These are phyloP conservation scores for Neurospora terricola DNA, from an alignment of 495 filamentous ascomycete species.

Conservation along the genomic window DNA sequence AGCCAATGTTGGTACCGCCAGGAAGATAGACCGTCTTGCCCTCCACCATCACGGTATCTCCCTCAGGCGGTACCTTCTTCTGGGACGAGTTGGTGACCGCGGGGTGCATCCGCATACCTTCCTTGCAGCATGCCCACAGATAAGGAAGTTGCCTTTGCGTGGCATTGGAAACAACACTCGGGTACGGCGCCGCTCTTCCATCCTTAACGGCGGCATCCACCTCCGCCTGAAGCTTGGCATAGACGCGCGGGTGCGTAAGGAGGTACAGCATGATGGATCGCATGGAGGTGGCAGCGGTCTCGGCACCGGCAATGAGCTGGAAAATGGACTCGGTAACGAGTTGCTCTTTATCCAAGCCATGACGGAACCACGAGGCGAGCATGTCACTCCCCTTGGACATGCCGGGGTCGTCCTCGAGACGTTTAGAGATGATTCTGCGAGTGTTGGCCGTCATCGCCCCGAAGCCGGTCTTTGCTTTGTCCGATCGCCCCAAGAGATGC, in stretches of 20 bases:
- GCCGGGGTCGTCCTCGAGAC: slow-evolving; percentile 18
- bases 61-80: slow-evolving; percentile 34
- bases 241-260: slow-evolving; percentile 34
- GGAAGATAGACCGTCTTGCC: slow-evolving; percentile 42
- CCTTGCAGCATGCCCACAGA: slow-evolving; percentile 39
- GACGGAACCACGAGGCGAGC: slow-evolving; percentile 32
- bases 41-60: slow-evolving; percentile 31
- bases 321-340: slow-evolving; percentile 28
- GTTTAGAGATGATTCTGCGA: slow-evolving; percentile 16
- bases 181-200: slow-evolving; percentile 6
- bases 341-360: slow-evolving; percentile 31
- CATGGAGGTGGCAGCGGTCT: slow-evolving; percentile 53
- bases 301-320: slow-evolving; percentile 37
- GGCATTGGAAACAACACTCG: slow-evolving; percentile 23
- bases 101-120: slow-evolving; percentile 37
- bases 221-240: slow-evolving; percentile 45
- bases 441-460: slow-evolving; percentile 19
- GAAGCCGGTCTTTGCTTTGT: slow-evolving; percentile 15
- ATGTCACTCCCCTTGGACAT: slow-evolving; percentile 19
- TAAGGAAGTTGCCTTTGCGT: slow-evolving; percentile 38
- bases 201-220: slow-evolving; percentile 32
- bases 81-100: slow-evolving; percentile 24
- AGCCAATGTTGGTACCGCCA: slow-evolving; percentile 37
- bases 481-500: slow-evolving; percentile 7
- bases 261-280: slow-evolving; percentile 46